Percentiles rank a stretch among this genome's conserved stretches.
phyloP scores from a whole-genome alignment of 164 flowering plant species.

The Santalum album region DNA sequence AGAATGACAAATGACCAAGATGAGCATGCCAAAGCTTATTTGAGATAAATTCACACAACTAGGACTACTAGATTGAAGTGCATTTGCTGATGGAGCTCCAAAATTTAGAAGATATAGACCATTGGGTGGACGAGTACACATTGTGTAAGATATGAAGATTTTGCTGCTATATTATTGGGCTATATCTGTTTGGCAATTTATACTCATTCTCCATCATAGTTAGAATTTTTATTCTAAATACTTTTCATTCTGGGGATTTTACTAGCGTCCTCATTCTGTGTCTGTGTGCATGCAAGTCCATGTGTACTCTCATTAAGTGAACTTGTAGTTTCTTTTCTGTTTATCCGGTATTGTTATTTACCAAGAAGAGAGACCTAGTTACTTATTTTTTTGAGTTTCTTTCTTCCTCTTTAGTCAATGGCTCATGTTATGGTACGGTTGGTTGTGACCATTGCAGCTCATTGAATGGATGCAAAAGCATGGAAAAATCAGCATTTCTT shows the following conservation, averaged over 20 bases:
- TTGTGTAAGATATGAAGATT: neutral
- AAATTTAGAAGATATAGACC: no score
- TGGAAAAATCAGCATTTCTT: slow-evolving; percentile 52
- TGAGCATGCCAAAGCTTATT: no score
- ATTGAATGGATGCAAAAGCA: slow-evolving; percentile 82
- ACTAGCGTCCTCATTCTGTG: neutral
- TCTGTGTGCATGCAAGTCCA: neutral
- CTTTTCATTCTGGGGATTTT: no score
- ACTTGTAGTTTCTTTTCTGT: neutral
- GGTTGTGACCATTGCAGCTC: slow-evolving; percentile 41
- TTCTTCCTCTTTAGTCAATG: neutral
- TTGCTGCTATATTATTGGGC: neutral
- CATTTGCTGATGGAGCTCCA: no score
- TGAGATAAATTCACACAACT: no score
- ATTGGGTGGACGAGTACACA: neutral
- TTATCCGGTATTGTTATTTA: neutral
- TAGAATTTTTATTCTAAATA: no score
- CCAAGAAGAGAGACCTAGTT: neutral
- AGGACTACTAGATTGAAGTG: no score
- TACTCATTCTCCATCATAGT: neutral
- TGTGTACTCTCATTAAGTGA: neutral
- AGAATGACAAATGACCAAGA: no score
- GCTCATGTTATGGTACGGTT: neutral
- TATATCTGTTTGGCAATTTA: neutral
- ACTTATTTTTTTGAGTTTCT: neutral